Percentiles rank a stretch among this genome's conserved stretches.
Conservation (phyloP, 176 grass and related monocot species). For the Aechmea fasciata region DNA sequence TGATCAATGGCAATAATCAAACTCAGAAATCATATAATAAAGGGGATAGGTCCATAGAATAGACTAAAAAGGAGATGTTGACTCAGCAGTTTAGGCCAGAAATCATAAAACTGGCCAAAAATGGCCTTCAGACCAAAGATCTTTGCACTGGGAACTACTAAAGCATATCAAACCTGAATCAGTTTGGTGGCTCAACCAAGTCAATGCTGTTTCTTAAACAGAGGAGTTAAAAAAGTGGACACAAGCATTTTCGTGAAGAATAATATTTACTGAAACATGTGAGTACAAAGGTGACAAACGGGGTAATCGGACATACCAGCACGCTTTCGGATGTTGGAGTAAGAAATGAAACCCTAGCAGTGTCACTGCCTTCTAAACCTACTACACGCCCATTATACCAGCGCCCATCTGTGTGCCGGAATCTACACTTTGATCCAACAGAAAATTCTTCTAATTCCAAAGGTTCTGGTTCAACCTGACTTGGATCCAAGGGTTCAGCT, state of each 20-base stretch:
- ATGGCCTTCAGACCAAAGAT: no score
- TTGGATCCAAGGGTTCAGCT: conserved; percentile 33
- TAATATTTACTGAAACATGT: neutral
- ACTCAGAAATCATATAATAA: no score
- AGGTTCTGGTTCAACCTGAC: conserved; percentile 45
- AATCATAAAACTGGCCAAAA: no score
- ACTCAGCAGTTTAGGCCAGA: no score
- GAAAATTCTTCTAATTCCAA: conserved; percentile 39
- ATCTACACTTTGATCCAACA: conserved; percentile 83
- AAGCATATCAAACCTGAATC: no score
- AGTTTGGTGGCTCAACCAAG: no score
- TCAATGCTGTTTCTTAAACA: no score
- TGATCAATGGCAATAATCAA: no score
- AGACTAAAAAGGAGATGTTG: no score
- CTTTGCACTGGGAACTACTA: no score
- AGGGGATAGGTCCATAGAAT: no score
- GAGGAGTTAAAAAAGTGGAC: no score
- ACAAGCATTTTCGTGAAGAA: neutral
- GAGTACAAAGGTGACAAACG: neutral
- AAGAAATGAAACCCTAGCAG: conserved; percentile 76
- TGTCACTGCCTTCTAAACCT: conserved; percentile 49
- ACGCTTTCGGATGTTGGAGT: conserved; percentile 80
- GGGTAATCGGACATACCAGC: conserved; percentile 44
- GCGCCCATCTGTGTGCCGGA: conserved; percentile 74
- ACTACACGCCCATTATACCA: conserved; percentile 89